A percentile compares a stretch with the other conserved stretches of the same genome.
Conservation (phyloP, 1,139 yeast species). For the Pichia sp. region DNA sequence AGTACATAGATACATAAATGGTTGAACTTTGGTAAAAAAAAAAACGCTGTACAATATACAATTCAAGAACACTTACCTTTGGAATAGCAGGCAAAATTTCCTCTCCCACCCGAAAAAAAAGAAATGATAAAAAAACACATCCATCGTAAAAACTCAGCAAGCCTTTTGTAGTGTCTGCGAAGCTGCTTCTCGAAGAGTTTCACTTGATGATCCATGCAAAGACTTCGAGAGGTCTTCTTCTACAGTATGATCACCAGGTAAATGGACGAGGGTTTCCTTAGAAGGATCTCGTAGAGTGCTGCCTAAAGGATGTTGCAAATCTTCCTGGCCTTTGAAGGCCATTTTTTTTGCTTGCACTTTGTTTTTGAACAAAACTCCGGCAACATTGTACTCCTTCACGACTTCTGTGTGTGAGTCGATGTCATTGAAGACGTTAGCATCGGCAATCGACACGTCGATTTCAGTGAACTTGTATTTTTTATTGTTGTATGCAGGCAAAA, state of each 20-base stretch:
- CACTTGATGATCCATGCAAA: background rate
- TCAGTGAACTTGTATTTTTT: conserved; percentile 29
- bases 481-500: conserved; percentile 45
- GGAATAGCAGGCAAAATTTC: too few species aligned
- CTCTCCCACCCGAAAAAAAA: background rate
- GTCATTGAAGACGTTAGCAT: conserved; percentile 1
- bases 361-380: conserved; percentile 1
- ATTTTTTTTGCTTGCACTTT: background rate
- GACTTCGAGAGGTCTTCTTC: background rate
- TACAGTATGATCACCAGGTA: background rate
- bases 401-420: background rate
- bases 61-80: too few species aligned
- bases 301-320: background rate
- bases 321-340: background rate
- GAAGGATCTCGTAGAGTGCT: background rate
- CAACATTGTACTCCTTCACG: conserved; percentile 9
- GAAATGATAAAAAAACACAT: background rate
- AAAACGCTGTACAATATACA: too few species aligned
- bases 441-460: conserved; percentile 5
- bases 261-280: background rate
- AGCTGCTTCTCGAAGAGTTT: background rate
- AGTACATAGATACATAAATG: too few species aligned
- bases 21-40: too few species aligned
- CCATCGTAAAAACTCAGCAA: background rate
- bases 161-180: background rate